Evolutionary conservation across 1,284 basidiomycete species (phyloP), one percentile per base, ranked within the genome.

Genomic region (Boletellus sp.): DNA sequence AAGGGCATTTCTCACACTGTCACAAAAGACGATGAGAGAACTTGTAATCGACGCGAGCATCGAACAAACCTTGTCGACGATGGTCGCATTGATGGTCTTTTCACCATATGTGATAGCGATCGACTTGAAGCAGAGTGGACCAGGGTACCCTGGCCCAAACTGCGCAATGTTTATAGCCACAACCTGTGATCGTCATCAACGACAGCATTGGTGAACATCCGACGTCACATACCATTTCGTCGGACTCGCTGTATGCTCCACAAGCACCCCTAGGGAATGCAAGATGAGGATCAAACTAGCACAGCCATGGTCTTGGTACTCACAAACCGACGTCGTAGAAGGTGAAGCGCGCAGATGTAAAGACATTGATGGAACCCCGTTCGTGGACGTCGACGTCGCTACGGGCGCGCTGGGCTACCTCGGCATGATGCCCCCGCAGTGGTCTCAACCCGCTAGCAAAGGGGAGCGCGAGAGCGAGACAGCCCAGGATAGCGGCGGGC

Each of bases 1-100:
- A 79, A 1, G 82, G 80, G 65, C 91, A 93, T 33, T 79, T 82
- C 47, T 79, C 80, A 66, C 90, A 92, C 81, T 88, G 12, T 40
- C 38, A 12, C 35, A 37, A 43, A 22, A 32, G 18, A 40, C n/a
- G n/a, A 12, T 56, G 10, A 60, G 16, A 49, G 15, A 30, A 33
- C 16, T 18, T 16, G 19, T 50, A 18, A 46, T 41, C 26, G 37
- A 54, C 43, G 8, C 35, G 21, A 37, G 40, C 22, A 30, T 32
- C 40, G 26, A 52, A 46, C 55, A 35, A 24, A 86, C 85, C 76
- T 78, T 76, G 69, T 92, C 90, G 55, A 74, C 76, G 59, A 93
- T 80, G 18, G 70, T 75, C 0, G 89, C 91, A 10, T 65, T 60
- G 5, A 79, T 68, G 1, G 75, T 74, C 64, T 81, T 80, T 52